Conservation (phyloP, 2,329 filamentous ascomycete genomes). For the Xylariaceae sp. region DNA sequence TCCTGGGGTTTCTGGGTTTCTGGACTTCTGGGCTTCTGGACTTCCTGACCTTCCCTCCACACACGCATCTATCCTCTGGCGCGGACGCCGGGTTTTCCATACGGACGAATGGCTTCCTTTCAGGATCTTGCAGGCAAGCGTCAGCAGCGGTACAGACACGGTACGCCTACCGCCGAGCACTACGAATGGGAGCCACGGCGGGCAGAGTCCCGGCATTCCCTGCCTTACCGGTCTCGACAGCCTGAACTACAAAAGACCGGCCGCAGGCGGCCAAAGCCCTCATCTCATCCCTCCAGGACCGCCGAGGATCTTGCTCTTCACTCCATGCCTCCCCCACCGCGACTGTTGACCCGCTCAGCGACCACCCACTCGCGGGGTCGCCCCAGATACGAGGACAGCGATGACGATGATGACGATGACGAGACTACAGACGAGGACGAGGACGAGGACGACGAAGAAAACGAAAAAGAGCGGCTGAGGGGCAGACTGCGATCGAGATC, state of each 20-base stretch:
- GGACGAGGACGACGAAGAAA: constrained; percentile 23
- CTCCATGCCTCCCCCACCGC: constrained; percentile 29
- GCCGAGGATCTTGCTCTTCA: constrained; percentile 26
- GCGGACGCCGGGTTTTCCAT: constrained; percentile 23
- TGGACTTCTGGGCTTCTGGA: no score
- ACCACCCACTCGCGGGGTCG: constrained; percentile 25
- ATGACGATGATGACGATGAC: constrained; percentile 21
- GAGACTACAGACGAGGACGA: constrained; percentile 17
- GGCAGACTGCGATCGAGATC: constrained; percentile 24
- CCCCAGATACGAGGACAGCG: constrained; percentile 19
- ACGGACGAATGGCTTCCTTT: constrained; percentile 31
- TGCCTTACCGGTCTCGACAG: constrained; percentile 33
- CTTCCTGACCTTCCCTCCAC: constrained; percentile 5
- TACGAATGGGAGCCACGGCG: constrained; percentile 31
- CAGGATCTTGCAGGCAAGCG: constrained; percentile 29
- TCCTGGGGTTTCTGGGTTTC: no score
- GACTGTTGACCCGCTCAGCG: constrained; percentile 23
- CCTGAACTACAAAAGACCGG: constrained; percentile 33
- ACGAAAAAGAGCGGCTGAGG: constrained; percentile 24
- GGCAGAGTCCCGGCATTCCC: constrained; percentile 29
- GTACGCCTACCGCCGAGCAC: constrained; percentile 27
- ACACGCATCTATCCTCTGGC: constrained; percentile 25
- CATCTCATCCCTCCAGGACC: constrained; percentile 26
- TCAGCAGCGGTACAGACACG: constrained; percentile 27
- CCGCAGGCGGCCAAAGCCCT: constrained; percentile 24